Evolutionary conservation across 306 rosid species (phyloP), one percentile per base, ranked within the genome.

Genomic region (Casuarina equisetifolia): DNA sequence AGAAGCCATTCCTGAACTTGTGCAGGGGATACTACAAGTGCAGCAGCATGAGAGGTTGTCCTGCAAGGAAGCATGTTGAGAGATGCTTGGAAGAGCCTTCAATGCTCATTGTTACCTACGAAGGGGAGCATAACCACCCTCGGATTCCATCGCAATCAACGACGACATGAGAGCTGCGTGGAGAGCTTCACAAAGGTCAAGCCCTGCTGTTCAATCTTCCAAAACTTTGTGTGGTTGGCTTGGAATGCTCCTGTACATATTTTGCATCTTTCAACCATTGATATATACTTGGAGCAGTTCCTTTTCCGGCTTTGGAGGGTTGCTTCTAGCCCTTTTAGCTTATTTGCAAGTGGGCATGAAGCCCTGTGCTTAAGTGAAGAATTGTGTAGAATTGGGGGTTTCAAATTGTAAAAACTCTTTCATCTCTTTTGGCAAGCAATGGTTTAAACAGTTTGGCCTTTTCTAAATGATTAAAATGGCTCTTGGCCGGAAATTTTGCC

Each of bases 31-130:
- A 96, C 85, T 96, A 96, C 58, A 96, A 96, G 82, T 96, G 99
- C 82, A 96, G 99, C 88, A 96, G 99, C 93, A 96, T 96, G 98
- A 90, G 99, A 85, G 99, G 99, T 38, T 96, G 99, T 77, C 99
- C 99, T 19, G 99, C 99, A 15, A 96, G 99, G 86, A 96, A 96
- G 85, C 99, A 96, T 61, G 99, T 96, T 3, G 99, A 96, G 85
- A 86, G 98, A 84, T 93, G 96, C 88, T 89, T 91, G 82, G 98
- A 96, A 83, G 97, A 96, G 44, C 91, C 99, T 17, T 86, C 97
- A 12, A 96, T 96, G 99, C 97, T 96, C 50, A 85, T 87, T 4
- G 98, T 96, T 73, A 96, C 98, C 64, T 96, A 96, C 77, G 99
- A 96, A 93, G 98, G 97, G 0, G 99, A 96, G 81, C 99, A 96